Evolutionary conservation across 108 stramenopile genomes (phyloP), one percentile per base, ranked within the genome.

Genomic region (Thalassiosira profunda): DNA sequence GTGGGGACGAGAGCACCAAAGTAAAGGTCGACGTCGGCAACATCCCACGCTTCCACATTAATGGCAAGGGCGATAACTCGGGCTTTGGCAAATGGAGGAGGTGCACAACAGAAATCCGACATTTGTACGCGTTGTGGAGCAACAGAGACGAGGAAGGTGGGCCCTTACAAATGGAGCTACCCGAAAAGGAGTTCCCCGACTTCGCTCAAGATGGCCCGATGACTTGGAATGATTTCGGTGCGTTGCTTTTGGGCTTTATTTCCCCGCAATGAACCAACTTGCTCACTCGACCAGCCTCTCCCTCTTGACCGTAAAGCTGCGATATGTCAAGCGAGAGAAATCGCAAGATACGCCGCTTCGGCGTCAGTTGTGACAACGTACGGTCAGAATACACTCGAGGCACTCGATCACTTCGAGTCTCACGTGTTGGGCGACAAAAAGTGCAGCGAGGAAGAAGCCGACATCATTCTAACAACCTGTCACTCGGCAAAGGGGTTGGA

Each of bases 401-500:
- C 75, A 14, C 17, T 76, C 12, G 30, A 67, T 7, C 29, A 25
- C 2, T 72, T 79, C 45, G n/a, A 72, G 36, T 17, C 15, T 4
- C 52, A 79, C n/a, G 64, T 79, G 4, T n/a, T 67, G 33, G 36
- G 36, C 29, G 24, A 72, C 24, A n/a, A n/a, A n/a, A 44, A 51
- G 17, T 67, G 42, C 30, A 49, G 71, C 20, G 71, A 10, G 0
- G 62, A 79, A 18, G 77, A 79, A 10, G 77, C 77, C 9, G 77
- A 79, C 31, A 67, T 79, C 29, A 79, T 79, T 24, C 33, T 79
- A 11, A 59, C 70, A 3, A 79, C 77, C 0, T 72, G 70, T 11
- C 70, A 79, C 31, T 20, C 77, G 26, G 63, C 70, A 14, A 79
- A 79, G 31, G 77, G 77, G 31, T 21, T 79, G 1, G 77, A 79